Evolutionary conservation across 768 basidiomycete species (phyloP).

Genomic region (Lenzites betulinus): DNA sequence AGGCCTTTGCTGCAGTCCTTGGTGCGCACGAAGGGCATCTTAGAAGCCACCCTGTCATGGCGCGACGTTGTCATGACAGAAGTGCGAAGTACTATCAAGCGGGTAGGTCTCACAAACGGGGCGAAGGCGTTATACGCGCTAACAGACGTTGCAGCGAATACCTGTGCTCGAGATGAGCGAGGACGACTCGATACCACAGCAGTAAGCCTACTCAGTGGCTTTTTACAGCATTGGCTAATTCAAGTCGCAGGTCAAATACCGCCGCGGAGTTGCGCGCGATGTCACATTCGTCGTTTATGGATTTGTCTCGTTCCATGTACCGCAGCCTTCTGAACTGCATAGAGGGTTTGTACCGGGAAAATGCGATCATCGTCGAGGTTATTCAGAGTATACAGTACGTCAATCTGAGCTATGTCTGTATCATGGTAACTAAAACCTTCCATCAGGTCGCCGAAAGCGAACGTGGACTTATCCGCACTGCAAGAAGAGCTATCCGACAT

Average conservation of each 20-base stretch:
- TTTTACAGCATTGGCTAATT: background rate
- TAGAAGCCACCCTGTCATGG: constrained; percentile 70
- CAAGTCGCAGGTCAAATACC: constrained; percentile 42
- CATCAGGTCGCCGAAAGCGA: constrained; percentile 40
- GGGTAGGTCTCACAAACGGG: constrained; percentile 45
- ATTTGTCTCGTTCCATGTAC: constrained; percentile 63
- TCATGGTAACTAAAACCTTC: background rate
- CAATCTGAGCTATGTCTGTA: background rate
- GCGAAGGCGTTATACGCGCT: background rate
- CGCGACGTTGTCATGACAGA: constrained; percentile 66
- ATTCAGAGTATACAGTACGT: constrained; percentile 50
- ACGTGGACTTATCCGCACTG: constrained; percentile 45
- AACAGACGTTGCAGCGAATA: constrained; percentile 46
- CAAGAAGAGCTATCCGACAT: constrained; percentile 76
- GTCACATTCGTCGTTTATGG: constrained; percentile 68
- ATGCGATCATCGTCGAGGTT: constrained; percentile 56
- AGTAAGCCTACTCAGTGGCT: constrained; percentile 11
- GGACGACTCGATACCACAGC: constrained; percentile 40
- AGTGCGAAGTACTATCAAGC: constrained; percentile 56
- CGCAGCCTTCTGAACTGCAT: constrained; percentile 62
- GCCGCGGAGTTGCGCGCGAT: constrained; percentile 63
- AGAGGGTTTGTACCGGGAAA: constrained; percentile 67
- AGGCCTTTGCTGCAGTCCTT: constrained; percentile 80
- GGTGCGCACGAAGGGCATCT: constrained; percentile 67
- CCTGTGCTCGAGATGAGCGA: constrained; percentile 61